phyloP scores from a whole-genome alignment of 1,284 basidiomycete species.

The Lentinus polychrous region DNA sequence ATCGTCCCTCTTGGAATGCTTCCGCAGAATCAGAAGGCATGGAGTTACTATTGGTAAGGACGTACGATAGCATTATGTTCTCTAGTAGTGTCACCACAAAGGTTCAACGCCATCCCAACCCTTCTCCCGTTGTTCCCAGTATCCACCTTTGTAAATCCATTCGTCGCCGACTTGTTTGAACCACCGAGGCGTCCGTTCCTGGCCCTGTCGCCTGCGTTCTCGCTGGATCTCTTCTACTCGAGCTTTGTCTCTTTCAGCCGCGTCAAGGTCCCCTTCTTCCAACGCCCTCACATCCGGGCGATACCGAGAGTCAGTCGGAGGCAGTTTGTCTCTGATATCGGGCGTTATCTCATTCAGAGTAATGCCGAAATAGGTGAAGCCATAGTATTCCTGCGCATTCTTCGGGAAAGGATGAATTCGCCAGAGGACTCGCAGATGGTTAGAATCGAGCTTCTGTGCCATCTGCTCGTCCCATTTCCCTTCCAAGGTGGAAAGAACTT shows the following conservation, averaged over 20 bases:
- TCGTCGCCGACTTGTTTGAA: slow-evolving; percentile 66
- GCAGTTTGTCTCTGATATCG: slow-evolving; percentile 63
- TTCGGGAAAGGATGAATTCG: slow-evolving; percentile 68
- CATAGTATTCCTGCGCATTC: slow-evolving; percentile 70
- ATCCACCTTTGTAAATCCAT: slow-evolving; percentile 74
- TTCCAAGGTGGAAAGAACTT: slow-evolving; percentile 53
- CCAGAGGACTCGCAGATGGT: slow-evolving; percentile 73
- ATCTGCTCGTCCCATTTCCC: slow-evolving; percentile 83
- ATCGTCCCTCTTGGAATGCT: too few species aligned
- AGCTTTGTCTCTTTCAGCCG: slow-evolving; percentile 73
- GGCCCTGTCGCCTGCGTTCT: slow-evolving; percentile 52
- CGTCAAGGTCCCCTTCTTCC: slow-evolving; percentile 74
- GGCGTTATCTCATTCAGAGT: slow-evolving; percentile 77
- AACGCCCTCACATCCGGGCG: slow-evolving; percentile 84
- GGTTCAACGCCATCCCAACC: slow-evolving; percentile 56
- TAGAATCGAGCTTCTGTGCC: slow-evolving; percentile 56
- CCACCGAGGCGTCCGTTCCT: slow-evolving; percentile 60
- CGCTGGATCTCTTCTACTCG: slow-evolving; percentile 71
- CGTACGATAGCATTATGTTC: not conserved
- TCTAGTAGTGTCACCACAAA: slow-evolving; percentile 48
- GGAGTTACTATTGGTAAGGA: too few species aligned
- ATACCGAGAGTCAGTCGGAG: slow-evolving; percentile 80
- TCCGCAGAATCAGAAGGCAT: too few species aligned
- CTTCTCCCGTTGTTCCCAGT: slow-evolving; percentile 68
- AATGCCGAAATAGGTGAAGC: slow-evolving; percentile 75